Base-by-base conservation (phyloP, 768 basidiomycete genomes). In the Cytidiella melzeri region DNA sequence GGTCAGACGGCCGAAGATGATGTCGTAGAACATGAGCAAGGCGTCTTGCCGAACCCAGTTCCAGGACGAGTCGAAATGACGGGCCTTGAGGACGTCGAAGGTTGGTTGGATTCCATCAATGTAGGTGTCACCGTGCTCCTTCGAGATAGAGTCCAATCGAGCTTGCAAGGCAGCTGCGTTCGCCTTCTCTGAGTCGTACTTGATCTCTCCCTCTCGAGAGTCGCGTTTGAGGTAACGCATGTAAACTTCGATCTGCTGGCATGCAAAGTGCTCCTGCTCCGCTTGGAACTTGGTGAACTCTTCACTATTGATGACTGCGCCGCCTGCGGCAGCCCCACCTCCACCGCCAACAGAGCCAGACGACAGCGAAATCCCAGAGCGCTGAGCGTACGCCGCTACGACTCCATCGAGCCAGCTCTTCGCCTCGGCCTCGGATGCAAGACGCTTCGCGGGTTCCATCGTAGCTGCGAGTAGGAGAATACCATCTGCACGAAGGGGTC, bases 1-100 rank as follows among this genome's bases (percentile, higher is more conserved):
- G 20, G 86, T 93, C 48, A 96, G 80, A 40, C 87, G 84, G 42
- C 96, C 96, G 57, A 93, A 92, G 59, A 99, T 92, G 69, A 99
- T 96, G 66, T 98, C 95, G 68, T 94, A 97, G 72, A 84, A 98
- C 92, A 99, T 94, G 52, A 92, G 73, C 23, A 98, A 74, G 13
- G 93, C 92, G 54, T 96, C 94, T 70, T 99, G 96, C 52, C 95
- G 85, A 40, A 87, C 95, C 96, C 96, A 99, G 64, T 99, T 99
- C 96, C 95, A 99, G 5, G 88, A 92, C 2, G 95, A 98, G 64
- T 98, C 94, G 74, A 99, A 98, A 64, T 87, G 93, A 41, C 96
- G 89, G 11, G 94, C 96, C 69, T 99, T 98, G 60, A 97, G 75
- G 2, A 90, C 84, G 61, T 95, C 91, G 68, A 99, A 99, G 50